A percentile compares a stretch with the other conserved stretches of the same genome.
phyloP scores from a whole-genome alignment of 2,329 filamentous ascomycete genomes.

The Zopfia rhizophila region DNA sequence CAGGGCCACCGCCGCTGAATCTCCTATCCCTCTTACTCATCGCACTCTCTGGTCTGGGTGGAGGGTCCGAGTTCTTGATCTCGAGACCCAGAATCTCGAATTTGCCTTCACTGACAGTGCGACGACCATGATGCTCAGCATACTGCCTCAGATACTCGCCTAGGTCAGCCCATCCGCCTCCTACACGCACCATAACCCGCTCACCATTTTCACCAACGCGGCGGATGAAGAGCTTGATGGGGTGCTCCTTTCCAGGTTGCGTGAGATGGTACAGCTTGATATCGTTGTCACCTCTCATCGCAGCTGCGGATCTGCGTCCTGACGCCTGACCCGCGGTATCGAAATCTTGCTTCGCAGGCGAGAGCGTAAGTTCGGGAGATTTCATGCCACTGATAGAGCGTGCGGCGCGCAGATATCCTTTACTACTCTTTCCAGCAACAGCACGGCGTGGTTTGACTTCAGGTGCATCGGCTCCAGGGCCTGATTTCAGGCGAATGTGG shows the following conservation, averaged over 20 bases:
- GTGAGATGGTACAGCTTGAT: slow-evolving; percentile 94
- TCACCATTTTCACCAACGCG: slow-evolving; percentile 90
- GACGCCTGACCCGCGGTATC: slow-evolving; percentile 36
- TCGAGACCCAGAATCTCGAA: slow-evolving; percentile 66
- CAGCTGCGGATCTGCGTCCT: slow-evolving; percentile 41
- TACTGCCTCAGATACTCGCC: slow-evolving; percentile 96
- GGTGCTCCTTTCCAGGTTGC: slow-evolving; percentile 81
- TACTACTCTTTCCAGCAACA: slow-evolving; percentile 40
- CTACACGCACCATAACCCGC: slow-evolving; percentile 96
- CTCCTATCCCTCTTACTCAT: slow-evolving; percentile 36
- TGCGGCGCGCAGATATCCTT: slow-evolving; percentile 42
- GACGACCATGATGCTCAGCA: slow-evolving; percentile 88
- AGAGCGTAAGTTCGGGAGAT: slow-evolving; percentile 50
- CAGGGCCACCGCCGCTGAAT: slow-evolving; percentile 31
- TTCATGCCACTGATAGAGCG: slow-evolving; percentile 45
- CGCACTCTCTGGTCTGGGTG: slow-evolving; percentile 25
- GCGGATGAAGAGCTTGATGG: slow-evolving; percentile 94
- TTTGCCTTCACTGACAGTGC: slow-evolving; percentile 65
- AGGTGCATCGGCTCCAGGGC: slow-evolving; percentile 40
- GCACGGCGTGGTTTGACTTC: slow-evolving; percentile 41
- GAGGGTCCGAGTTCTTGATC: slow-evolving; percentile 36
- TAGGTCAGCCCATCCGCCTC: slow-evolving; percentile 97
- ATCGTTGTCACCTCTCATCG: slow-evolving; percentile 61
- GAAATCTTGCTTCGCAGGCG: slow-evolving; percentile 47
- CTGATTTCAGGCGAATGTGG: slow-evolving; percentile 75